Evolutionary conservation across 805 yeast genomes (phyloP).

Genomic region (Hanseniaspora occidentalis): DNA sequence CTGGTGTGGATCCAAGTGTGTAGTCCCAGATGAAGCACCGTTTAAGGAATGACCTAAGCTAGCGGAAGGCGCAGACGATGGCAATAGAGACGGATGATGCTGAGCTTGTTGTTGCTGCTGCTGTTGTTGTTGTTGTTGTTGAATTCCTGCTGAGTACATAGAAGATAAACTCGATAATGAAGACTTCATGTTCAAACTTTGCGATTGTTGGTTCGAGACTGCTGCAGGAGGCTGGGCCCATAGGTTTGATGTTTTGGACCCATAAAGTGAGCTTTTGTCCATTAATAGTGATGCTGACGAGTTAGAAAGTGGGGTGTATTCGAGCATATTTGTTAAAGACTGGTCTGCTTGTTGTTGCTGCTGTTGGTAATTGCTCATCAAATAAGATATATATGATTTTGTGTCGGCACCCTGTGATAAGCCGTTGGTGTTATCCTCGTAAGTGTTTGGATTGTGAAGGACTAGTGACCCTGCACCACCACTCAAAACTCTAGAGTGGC

Average conservation of each 20-base stretch:
- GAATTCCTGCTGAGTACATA: constrained; percentile 1
- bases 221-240: background rate
- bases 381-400: background rate
- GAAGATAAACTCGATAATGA: background rate
- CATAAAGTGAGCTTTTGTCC: background rate
- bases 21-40: no score
- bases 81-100: no score
- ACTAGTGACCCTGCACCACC: constrained; percentile 1
- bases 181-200: background rate
- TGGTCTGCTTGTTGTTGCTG: constrained; percentile 3
- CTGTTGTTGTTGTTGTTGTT: background rate
- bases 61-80: background rate
- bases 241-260: constrained; percentile 11
- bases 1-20: no score
- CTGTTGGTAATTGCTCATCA: constrained; percentile 3
- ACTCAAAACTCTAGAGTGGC: no score
- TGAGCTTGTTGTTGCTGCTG: background rate
- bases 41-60: no score
- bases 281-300: background rate
- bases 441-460: constrained; percentile 3
- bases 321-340: background rate
- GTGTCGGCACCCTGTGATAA: background rate
- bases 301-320: background rate
- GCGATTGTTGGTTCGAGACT: background rate
- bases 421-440: constrained; percentile 5